Base-by-base conservation (phyloP, 2,329 filamentous ascomycete species). In the Nannizziopsis arthrosporioides region DNA sequence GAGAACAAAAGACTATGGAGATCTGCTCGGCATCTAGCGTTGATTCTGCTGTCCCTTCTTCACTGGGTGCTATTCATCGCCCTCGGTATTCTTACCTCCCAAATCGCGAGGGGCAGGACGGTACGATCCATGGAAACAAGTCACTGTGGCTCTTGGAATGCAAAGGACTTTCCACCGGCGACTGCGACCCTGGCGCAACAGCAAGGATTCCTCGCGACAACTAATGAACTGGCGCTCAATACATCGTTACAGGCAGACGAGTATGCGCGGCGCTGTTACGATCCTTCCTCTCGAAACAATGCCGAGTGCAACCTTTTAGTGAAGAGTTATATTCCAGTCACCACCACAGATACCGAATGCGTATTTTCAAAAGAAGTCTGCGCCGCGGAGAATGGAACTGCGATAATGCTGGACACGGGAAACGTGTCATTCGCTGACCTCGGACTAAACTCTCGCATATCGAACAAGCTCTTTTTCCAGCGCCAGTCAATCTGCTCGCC, bases 31-130 rank as follows among this genome's bases (percentile, higher is more conserved):
- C 42, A 45, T 19, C 22, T 45, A 11, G 11, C 31, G 2, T n/a
- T 45, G 34, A 11, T 45, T 1, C 31, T 22, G 14, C 17, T 45
- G n/a, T 45, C 43, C 7, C 43, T 45, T 38, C 17, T 38, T 9
- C 43, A 45, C 18, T 45, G 43, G 43, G 35, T 18, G 27, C 10
- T 17, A 14, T 45, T 45, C 18, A 34, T 45, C 35, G 43, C 18
- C n/a, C 35, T 45, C 34, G 43, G 43, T 2, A 45, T 45, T 19
- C 43, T 45, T 17, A 45, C 43, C 5, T 45, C 43, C 19, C 43
- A 45, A 22, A 45, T 45, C 43, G 43, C 22, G 19, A 45, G 19
- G 3, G 43, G 43, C 12, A 36, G 43, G 34, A 45, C 18, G 10
- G 43, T 45, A 32, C 37, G 43, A 14, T 38, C 43, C 12, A 45